A percentile compares a stretch with the other conserved stretches of the same genome.
phyloP scores from a whole-genome alignment of 192 early-diverging fungal genomes.

The Glomus cerebriforme region DNA sequence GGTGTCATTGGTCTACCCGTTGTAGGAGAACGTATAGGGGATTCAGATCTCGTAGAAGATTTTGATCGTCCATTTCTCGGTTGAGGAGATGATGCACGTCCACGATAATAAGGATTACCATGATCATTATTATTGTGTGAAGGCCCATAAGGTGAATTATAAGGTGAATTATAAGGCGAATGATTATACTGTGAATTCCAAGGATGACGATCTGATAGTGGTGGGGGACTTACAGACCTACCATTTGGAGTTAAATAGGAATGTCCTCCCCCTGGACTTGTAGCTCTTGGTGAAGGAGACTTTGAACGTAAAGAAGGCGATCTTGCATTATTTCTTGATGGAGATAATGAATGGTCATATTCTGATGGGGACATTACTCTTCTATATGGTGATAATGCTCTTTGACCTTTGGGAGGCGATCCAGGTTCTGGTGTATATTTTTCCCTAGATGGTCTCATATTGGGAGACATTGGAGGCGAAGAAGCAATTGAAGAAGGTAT shows the following conservation, averaged over 20 bases:
- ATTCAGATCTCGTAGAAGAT: conserved; percentile 16
- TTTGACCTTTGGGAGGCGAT: neutral
- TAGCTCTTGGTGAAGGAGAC: conserved; percentile 26
- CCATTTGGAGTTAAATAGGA: neutral
- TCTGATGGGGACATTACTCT: neutral
- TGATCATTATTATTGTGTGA: conserved; percentile 11
- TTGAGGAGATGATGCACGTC: conserved; percentile 11
- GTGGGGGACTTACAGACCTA: conserved; percentile 15
- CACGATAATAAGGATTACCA: neutral
- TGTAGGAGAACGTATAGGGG: conserved; percentile 4
- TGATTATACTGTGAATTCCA: conserved; percentile 27
- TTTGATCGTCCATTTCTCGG: conserved; percentile 24
- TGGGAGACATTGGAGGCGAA: conserved; percentile 31
- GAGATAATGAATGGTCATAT: conserved; percentile 19
- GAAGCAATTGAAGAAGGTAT: conserved; percentile 34
- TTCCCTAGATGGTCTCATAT: conserved; percentile 8
- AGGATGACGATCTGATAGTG: neutral
- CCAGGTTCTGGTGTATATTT: conserved; percentile 22
- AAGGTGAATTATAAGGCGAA: conserved; percentile 4
- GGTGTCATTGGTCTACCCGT: conserved; percentile 12
- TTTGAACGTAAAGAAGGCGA: conserved; percentile 26
- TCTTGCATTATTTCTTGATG: conserved; percentile 24
- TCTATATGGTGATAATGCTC: conserved; percentile 29
- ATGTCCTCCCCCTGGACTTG: conserved; percentile 13
- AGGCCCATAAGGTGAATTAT: conserved; percentile 16